Percentiles rank a stretch among this genome's conserved stretches.
Conservation (phyloP, 2,329 filamentous ascomycete genomes). For the Fusarium chaquense region DNA sequence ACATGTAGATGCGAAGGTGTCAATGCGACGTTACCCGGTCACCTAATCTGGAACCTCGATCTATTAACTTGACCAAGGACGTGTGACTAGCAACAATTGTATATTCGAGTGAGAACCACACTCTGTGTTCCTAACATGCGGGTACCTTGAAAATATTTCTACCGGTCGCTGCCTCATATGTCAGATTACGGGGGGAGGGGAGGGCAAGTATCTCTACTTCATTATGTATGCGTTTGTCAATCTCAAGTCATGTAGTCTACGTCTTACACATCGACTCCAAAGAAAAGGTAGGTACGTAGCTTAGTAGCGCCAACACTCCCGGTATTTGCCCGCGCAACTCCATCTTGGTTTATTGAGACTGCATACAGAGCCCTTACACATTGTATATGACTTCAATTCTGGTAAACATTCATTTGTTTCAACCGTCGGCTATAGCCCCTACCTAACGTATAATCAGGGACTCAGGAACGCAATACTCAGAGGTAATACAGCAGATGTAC, state of each 20-base stretch:
- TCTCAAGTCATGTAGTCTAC: neutral
- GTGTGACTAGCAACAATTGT: neutral
- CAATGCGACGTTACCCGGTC: neutral
- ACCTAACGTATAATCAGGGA: neutral
- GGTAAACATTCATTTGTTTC: neutral
- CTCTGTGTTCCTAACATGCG: neutral
- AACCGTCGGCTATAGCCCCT: neutral
- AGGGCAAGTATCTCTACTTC: neutral
- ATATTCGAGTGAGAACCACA: neutral
- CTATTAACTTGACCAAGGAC: neutral
- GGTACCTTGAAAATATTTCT: neutral
- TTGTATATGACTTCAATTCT: neutral
- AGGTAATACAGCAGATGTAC: neutral
- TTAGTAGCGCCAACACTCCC: neutral
- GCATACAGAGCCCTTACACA: neutral
- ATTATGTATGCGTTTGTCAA: neutral
- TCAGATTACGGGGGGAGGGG: neutral
- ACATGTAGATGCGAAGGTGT: neutral
- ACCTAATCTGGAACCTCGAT: neutral
- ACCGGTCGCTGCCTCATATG: neutral
- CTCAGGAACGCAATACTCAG: no score
- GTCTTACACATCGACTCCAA: neutral
- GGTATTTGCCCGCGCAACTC: neutral
- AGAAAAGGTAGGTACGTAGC: neutral
- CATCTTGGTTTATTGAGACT: neutral